Percentiles rank a stretch among this genome's conserved stretches.
Conservation (phyloP, 148 eudicot genomes). For the Persicaria tinctoria region DNA sequence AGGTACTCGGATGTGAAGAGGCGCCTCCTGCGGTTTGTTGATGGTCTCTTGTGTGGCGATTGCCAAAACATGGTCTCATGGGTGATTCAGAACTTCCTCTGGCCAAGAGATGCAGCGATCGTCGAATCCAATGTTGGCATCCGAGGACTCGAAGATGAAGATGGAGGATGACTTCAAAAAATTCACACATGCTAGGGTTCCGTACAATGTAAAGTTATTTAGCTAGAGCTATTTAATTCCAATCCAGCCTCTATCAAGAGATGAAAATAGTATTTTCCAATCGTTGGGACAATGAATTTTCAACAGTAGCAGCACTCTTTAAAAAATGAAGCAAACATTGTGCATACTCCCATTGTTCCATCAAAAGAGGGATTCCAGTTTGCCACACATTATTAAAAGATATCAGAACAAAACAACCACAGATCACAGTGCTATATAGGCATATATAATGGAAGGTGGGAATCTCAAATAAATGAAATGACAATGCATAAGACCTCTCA, state of each 20-base stretch:
- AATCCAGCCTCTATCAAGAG: conserved; percentile 25
- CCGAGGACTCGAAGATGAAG: conserved; percentile 19
- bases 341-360: not conserved
- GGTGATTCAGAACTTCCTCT: conserved; percentile 65
- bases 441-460: not conserved
- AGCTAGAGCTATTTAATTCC: conserved; percentile 6
- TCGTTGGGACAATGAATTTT: not conserved
- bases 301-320: not conserved
- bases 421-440: not conserved
- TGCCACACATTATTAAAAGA: conserved; percentile 2
- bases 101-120: conserved; percentile 61
- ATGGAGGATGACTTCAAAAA: conserved; percentile 42
- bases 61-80: conserved; percentile 16
- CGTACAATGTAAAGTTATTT: conserved; percentile 43
- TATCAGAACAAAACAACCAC: not conserved
- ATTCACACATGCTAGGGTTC: conserved; percentile 36
- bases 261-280: conserved; percentile 35
- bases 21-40: no score
- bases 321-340: not conserved
- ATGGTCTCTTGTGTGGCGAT: no score
- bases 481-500: not conserved
- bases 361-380: not conserved
- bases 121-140: not conserved
- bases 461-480: not conserved
- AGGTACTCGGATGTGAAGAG: no score